Conservation (phyloP, 805 yeast genomes). For the Scheffersomyces ergatensis region DNA sequence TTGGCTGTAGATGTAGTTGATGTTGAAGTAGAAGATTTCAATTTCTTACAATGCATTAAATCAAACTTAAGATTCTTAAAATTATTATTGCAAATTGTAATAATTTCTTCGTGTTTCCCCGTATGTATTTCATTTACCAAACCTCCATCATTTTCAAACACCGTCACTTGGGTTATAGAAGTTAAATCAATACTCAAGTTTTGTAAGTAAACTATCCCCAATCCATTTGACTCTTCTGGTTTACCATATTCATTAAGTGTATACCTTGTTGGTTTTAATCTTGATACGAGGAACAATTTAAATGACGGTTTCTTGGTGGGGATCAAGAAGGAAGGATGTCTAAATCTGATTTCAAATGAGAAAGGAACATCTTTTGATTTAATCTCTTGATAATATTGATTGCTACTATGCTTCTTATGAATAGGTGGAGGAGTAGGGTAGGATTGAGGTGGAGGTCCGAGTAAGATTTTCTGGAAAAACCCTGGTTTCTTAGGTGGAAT, state of each 20-base stretch:
- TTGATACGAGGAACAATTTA: conserved; percentile 28
- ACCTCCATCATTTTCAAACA: conserved; percentile 20
- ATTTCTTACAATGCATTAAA: conserved; percentile 28
- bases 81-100: conserved; percentile 28
- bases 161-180: conserved; percentile 24
- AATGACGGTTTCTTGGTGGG: conserved; percentile 42
- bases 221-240: conserved; percentile 44
- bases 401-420: conserved; percentile 4
- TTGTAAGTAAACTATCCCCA: conserved; percentile 44
- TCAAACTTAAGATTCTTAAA: conserved; percentile 38
- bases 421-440: conserved; percentile 9
- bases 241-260: conserved; percentile 26
- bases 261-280: conserved; percentile 25
- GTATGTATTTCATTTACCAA: conserved; percentile 19
- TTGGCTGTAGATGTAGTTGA: conserved; percentile 7
- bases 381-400: conserved; percentile 17
- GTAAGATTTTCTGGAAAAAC: conserved; percentile 25
- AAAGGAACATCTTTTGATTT: conserved; percentile 35
- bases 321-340: conserved; percentile 44
- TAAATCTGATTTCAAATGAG: conserved; percentile 47
- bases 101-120: conserved; percentile 20
- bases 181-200: conserved; percentile 31
- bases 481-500: conserved; percentile 18
- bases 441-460: neutral
- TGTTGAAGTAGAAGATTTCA: conserved; percentile 21